Evolutionary conservation across 257 asterid species (phyloP).

Genomic region (Forsythia viridissima): DNA sequence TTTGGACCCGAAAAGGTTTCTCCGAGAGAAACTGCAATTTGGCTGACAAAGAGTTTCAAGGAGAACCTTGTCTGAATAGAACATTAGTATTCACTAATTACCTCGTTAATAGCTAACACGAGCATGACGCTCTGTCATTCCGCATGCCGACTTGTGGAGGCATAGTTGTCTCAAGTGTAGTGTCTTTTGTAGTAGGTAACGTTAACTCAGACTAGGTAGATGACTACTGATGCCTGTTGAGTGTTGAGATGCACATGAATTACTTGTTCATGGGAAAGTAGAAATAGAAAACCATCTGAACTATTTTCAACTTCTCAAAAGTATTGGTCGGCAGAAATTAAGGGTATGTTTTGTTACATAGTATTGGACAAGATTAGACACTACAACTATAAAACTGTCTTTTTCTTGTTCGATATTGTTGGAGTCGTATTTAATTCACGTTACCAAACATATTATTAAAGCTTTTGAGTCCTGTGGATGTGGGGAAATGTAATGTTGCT

Average conservation of each 20-base stretch:
- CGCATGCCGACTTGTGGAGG: neutral
- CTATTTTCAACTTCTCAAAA: neutral
- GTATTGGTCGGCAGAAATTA: neutral
- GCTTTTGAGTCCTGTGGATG: too few species aligned
- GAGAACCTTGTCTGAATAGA: slow-evolving; percentile 46
- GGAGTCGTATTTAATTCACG: too few species aligned
- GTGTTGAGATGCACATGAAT: slow-evolving; percentile 34
- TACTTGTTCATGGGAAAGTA: slow-evolving; percentile 44
- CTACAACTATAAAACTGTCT: too few species aligned
- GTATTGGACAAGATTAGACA: too few species aligned
- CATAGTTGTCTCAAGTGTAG: neutral
- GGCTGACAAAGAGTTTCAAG: slow-evolving; percentile 96
- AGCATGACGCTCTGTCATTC: neutral
- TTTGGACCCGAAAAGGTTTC: slow-evolving; percentile 91
- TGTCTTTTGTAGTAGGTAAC: neutral
- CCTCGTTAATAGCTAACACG: slow-evolving; percentile 29
- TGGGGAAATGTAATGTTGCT: too few species aligned
- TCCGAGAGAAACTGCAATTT: slow-evolving; percentile 92
- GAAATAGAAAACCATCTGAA: slow-evolving; percentile 1
- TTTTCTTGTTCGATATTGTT: too few species aligned
- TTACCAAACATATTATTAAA: too few species aligned
- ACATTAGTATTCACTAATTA: neutral
- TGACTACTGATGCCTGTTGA: slow-evolving; percentile 1
- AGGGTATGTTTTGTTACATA: neutral
- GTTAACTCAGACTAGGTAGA: neutral